Percentiles rank a stretch among this genome's conserved stretches.
Evolutionary conservation across 805 yeast genomes (phyloP).

Genomic region (Yarrowia keelungensis): DNA sequence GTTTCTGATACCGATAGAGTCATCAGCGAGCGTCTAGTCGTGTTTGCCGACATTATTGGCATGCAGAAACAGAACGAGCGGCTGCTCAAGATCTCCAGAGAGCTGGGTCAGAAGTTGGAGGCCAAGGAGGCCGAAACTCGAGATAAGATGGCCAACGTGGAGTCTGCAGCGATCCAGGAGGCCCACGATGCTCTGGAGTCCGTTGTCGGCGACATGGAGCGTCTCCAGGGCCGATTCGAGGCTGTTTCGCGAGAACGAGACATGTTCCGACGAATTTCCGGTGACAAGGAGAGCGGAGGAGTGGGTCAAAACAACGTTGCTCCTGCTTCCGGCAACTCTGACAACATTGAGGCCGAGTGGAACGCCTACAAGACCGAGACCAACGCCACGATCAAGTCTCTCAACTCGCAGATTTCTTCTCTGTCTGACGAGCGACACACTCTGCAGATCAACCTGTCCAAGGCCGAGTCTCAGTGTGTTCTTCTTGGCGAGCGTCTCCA

Average conservation of each 20-base stretch:
- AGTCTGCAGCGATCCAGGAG: slow-evolving; percentile 49
- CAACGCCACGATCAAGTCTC: slow-evolving; percentile 54
- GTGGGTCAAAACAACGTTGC: slow-evolving; percentile 1
- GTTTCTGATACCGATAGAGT: slow-evolving; percentile 71
- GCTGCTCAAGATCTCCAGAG: slow-evolving; percentile 70
- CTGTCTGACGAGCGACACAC: slow-evolving; percentile 56
- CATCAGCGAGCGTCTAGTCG: slow-evolving; percentile 75
- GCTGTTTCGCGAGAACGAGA: slow-evolving; percentile 73
- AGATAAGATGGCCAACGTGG: slow-evolving; percentile 44
- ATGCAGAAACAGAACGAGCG: slow-evolving; percentile 78
- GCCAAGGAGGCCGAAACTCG: slow-evolving; percentile 56
- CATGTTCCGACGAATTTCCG: slow-evolving; percentile 56
- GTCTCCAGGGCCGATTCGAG: slow-evolving; percentile 59
- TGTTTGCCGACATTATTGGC: slow-evolving; percentile 70
- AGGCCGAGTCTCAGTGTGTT: slow-evolving; percentile 60
- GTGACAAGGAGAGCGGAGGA: slow-evolving; percentile 37
- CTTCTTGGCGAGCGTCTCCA: slow-evolving; percentile 61
- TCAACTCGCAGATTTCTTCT: slow-evolving; percentile 57
- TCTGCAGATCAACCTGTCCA: slow-evolving; percentile 58
- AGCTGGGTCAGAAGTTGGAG: slow-evolving; percentile 75
- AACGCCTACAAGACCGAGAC: slow-evolving; percentile 55
- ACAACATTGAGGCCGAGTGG: slow-evolving; percentile 48
- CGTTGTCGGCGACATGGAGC: slow-evolving; percentile 51
- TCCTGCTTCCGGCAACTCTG: slow-evolving; percentile 41
- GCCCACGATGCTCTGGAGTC: slow-evolving; percentile 49